Evolutionary conservation across 2,329 filamentous ascomycete species (phyloP).

Genomic region (Cyphellophora attinorum): DNA sequence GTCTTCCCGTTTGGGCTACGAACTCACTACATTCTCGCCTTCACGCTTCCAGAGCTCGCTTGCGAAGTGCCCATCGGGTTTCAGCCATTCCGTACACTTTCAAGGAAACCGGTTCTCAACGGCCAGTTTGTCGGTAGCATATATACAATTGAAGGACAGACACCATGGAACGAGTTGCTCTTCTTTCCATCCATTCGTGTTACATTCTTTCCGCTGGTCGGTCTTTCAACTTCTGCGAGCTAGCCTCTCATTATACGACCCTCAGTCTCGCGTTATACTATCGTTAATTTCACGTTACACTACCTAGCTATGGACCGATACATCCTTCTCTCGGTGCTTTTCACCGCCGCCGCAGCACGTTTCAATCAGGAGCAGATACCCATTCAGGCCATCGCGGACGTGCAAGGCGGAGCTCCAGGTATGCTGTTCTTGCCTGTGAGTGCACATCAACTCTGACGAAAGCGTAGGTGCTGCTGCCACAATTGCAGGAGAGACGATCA

Average conservation of each 20-base stretch:
- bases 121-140: too few species aligned
- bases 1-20: too few species aligned
- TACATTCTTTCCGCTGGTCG: constrained; percentile 14
- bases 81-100: too few species aligned
- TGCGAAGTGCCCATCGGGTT: too few species aligned
- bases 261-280: constrained; percentile 7
- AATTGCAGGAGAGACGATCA: constrained; percentile 52
- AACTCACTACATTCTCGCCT: too few species aligned
- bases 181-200: constrained; percentile 4
- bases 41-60: too few species aligned
- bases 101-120: too few species aligned
- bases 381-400: constrained; percentile 14
- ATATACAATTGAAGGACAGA: too few species aligned
- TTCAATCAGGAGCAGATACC: constrained; percentile 15
- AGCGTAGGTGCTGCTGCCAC: constrained; percentile 47
- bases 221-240: constrained; percentile 13
- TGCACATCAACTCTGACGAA: not conserved
- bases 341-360: constrained; percentile 13
- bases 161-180: too few species aligned
- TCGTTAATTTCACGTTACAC: constrained; percentile 2
- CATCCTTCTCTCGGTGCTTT: constrained; percentile 5
- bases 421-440: not conserved
- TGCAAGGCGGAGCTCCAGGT: constrained; percentile 38
- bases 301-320: constrained; percentile 8
- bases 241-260: constrained; percentile 14